phyloP scores from a whole-genome alignment of 352 stramenopile species.

The Globisporangium middletonii region DNA sequence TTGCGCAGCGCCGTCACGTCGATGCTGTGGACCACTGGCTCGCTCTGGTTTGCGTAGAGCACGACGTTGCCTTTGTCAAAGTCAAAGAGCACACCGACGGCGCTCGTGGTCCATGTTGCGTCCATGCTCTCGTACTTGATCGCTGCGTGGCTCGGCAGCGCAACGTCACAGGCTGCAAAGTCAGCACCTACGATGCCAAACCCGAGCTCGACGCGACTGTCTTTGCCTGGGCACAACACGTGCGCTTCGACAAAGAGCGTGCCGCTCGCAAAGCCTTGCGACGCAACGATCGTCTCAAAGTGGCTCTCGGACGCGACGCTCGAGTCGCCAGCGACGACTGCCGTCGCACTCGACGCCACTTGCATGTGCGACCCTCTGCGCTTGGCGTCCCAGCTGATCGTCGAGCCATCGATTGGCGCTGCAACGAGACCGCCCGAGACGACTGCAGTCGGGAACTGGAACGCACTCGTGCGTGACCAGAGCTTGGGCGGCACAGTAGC shows the following conservation, averaged over 20 bases:
- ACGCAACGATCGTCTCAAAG: conserved; percentile 54
- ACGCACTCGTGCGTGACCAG: conserved; percentile 38
- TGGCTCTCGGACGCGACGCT: conserved; percentile 27
- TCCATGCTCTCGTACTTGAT: conserved; percentile 34
- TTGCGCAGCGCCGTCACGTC: conserved; percentile 26
- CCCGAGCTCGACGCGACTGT: conserved; percentile 33
- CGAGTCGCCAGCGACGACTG: conserved; percentile 49
- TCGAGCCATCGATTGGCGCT: conserved; percentile 45
- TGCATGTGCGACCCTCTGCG: conserved; percentile 45
- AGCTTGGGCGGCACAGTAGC: conserved; percentile 53
- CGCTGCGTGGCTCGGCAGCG: conserved; percentile 22
- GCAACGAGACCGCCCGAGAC: conserved; percentile 64
- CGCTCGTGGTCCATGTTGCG: conserved; percentile 23
- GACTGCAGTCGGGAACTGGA: conserved; percentile 50
- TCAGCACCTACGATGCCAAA: conserved; percentile 51
- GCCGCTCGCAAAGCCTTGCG: conserved; percentile 41
- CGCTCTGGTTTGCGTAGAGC: conserved; percentile 38
- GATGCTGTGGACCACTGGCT: conserved; percentile 31
- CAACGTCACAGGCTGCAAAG: conserved; percentile 19
- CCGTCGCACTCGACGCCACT: conserved; percentile 40
- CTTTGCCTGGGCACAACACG: conserved; percentile 40
- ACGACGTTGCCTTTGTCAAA: conserved; percentile 56
- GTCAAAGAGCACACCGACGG: conserved; percentile 77
- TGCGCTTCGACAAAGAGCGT: conserved; percentile 57
- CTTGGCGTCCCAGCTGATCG: conserved; percentile 59